A percentile compares a stretch with the other conserved stretches of the same genome.
Conservation (phyloP, 495 filamentous ascomycete genomes). For the Bathelium albidoporum region DNA sequence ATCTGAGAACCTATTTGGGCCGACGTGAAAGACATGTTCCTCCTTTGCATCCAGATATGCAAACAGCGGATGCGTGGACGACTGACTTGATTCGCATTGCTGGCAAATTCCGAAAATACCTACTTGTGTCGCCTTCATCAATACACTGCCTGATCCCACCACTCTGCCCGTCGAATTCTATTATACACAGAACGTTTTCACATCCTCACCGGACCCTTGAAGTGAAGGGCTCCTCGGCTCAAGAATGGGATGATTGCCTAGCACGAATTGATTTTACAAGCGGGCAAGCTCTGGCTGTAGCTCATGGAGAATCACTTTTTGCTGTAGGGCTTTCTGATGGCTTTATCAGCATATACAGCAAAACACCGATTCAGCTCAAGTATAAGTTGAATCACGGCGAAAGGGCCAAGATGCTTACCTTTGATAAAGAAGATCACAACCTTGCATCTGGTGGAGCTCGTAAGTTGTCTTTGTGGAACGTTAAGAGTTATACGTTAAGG, state of each 20-base stretch:
- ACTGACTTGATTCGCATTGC: constrained; percentile 26
- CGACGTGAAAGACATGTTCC: constrained; percentile 17
- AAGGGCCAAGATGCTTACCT: constrained; percentile 13
- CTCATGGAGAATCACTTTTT: constrained; percentile 18
- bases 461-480: constrained; percentile 13
- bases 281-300: constrained; percentile 20
- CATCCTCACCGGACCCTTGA: constrained; percentile 10
- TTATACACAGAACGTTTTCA: constrained; percentile 21
- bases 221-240: constrained; percentile 19
- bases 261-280: constrained; percentile 19
- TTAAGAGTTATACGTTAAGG: background rate
- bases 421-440: constrained; percentile 7
- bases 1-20: constrained; percentile 23
- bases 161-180: constrained; percentile 31
- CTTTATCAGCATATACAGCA: constrained; percentile 12
- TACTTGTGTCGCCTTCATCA: constrained; percentile 20
- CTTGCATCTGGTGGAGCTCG: constrained; percentile 11
- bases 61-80: constrained; percentile 20
- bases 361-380: constrained; percentile 21
- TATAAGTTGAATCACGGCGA: constrained; percentile 24
- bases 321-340: constrained; percentile 22
- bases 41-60: constrained; percentile 16
- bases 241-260: constrained; percentile 20
- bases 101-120: constrained; percentile 23
- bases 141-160: constrained; percentile 29